These are phyloP conservation scores for Cucumis sativus DNA, from an alignment of 306 rosid genomes.

Conservation along the genomic window Cucumber_9930_V3 NC_026661.2:7998001-7998500, in stretches of 20 bases:
- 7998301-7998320: constrained; percentile 99
- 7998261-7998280: constrained; percentile 80
- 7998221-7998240: constrained; percentile 5
- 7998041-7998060: neutral
- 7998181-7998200: neutral
- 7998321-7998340: constrained; percentile 98
- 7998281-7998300: constrained; percentile 84
- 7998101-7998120: neutral
- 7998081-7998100: neutral
- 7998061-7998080: neutral
- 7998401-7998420: neutral
- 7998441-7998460: neutral
- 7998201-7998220: neutral
- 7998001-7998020: neutral
- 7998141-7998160: neutral
- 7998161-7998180: neutral
- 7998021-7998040: neutral
- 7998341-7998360: constrained; percentile 35
- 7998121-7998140: neutral
- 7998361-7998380: neutral
- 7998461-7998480: neutral
- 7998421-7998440: neutral
- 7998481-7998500: neutral
- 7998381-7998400: neutral
- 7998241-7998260: constrained; percentile 42